These are phyloP conservation scores for Bisporella sp. DNA, from an alignment of 2,329 filamentous ascomycete species.

Conservation along the genomic window DNA sequence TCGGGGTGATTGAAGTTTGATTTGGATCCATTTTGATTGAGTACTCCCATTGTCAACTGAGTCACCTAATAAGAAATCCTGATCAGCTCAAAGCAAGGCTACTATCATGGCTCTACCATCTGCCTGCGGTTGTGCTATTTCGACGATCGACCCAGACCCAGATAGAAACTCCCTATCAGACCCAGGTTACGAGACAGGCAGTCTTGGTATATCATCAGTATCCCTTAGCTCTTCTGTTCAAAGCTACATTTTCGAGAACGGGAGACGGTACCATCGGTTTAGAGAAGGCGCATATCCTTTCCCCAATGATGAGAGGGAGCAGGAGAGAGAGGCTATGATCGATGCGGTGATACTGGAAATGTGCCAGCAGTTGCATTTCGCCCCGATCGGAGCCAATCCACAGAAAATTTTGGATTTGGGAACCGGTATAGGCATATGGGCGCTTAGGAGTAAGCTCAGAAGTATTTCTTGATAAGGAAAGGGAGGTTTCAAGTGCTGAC, in stretches of 20 bases:
- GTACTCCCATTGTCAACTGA: too few species aligned
- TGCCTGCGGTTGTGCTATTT: too few species aligned
- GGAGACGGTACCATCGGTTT: slow-evolving; percentile 46
- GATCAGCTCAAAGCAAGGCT: too few species aligned
- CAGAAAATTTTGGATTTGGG: slow-evolving; percentile 33
- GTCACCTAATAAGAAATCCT: too few species aligned
- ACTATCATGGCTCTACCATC: too few species aligned
- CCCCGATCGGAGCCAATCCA: slow-evolving; percentile 18
- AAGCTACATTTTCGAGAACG: slow-evolving; percentile 45
- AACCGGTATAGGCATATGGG: slow-evolving; percentile 34
- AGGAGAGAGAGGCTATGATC: slow-evolving; percentile 49
- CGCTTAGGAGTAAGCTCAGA: slow-evolving; percentile 31
- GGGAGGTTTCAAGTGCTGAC: neutral
- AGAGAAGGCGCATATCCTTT: slow-evolving; percentile 47
- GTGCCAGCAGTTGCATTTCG: slow-evolving; percentile 6
- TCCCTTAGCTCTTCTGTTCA: slow-evolving; percentile 7
- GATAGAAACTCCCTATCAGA: too few species aligned
- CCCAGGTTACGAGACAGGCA: too few species aligned
- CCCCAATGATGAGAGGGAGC: slow-evolving; percentile 51
- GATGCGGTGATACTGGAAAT: slow-evolving; percentile 33
- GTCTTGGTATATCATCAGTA: too few species aligned
- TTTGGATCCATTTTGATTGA: too few species aligned
- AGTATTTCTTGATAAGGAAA: neutral
- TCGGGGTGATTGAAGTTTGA: too few species aligned
- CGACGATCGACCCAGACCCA: too few species aligned